Conservation (phyloP, 257 asterid genomes). For the Gardenia jasminoides region DNA sequence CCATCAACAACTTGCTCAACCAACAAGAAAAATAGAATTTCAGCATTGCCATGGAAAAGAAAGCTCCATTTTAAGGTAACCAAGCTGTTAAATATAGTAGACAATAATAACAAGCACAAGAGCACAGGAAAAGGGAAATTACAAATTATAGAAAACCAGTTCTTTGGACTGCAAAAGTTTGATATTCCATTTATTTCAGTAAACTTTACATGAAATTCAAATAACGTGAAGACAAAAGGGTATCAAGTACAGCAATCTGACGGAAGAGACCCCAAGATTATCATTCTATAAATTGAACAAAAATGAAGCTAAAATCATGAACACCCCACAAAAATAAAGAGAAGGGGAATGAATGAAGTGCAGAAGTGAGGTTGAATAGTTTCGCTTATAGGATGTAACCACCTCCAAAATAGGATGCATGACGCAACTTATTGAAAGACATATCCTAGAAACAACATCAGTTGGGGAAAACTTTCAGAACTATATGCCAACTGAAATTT, state of each 20-base stretch:
- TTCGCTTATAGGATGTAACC: too few relatives aligned
- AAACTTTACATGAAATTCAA: not conserved
- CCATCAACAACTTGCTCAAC: not conserved
- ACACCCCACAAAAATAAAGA: not conserved
- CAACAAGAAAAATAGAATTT: not conserved
- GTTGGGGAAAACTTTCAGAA: not conserved
- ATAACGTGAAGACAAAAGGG: not conserved
- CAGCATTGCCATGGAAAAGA: not conserved
- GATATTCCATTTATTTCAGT: not conserved
- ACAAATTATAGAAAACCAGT: too few relatives aligned
- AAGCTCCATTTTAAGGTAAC: not conserved
- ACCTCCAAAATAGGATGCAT: not conserved
- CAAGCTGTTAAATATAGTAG: not conserved
- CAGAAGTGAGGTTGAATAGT: not conserved
- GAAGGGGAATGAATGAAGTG: not conserved
- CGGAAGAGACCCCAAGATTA: not conserved
- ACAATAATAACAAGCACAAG: too few relatives aligned
- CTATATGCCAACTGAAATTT: not conserved
- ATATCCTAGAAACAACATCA: too few relatives aligned
- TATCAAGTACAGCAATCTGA: not conserved
- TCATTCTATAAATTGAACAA: not conserved
- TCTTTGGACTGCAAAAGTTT: too few relatives aligned
- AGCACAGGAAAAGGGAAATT: not conserved
- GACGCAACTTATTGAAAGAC: not conserved
- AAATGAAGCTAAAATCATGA: not conserved